Conservation (phyloP, 1,284 basidiomycete species). For the Ustilago shanxiensis region DNA sequence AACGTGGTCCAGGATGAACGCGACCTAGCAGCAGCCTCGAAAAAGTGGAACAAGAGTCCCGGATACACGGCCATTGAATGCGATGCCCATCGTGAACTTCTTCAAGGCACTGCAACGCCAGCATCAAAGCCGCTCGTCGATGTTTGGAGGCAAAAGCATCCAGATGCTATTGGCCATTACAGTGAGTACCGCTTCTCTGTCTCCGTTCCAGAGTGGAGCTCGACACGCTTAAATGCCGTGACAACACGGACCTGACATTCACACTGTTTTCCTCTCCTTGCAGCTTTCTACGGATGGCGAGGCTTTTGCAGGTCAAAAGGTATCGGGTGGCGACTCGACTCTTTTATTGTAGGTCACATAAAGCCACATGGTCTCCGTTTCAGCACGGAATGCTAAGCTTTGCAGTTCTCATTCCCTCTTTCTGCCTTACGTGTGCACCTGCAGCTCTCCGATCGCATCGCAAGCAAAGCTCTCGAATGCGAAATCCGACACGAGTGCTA, state of each 20-base stretch:
- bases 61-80: slow-evolving; percentile 75
- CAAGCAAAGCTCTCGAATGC: slow-evolving; percentile 78
- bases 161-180: slow-evolving; percentile 76
- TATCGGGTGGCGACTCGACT: slow-evolving; percentile 87
- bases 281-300: slow-evolving; percentile 83
- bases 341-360: slow-evolving; percentile 73
- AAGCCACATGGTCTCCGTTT: too few species aligned
- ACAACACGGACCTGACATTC: background rate
- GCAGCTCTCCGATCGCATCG: slow-evolving; percentile 74
- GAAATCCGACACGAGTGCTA: slow-evolving; percentile 86
- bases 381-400: too few species aligned
- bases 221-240: background rate
- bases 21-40: slow-evolving; percentile 70
- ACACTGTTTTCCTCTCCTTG: background rate
- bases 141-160: slow-evolving; percentile 83
- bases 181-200: slow-evolving; percentile 63
- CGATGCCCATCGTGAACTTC: slow-evolving; percentile 68
- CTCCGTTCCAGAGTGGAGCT: background rate
- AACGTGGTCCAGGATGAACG: slow-evolving; percentile 78
- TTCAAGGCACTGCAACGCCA: slow-evolving; percentile 59
- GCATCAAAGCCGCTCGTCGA: slow-evolving; percentile 76
- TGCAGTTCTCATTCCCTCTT: too few species aligned
- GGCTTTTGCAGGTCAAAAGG: slow-evolving; percentile 84
- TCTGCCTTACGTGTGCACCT: too few species aligned
- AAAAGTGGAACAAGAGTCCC: slow-evolving; percentile 71